These are phyloP conservation scores for Cryoendolithus antarcticus DNA, from an alignment of 2,329 filamentous ascomycete species.

Conservation along the genomic window DNA sequence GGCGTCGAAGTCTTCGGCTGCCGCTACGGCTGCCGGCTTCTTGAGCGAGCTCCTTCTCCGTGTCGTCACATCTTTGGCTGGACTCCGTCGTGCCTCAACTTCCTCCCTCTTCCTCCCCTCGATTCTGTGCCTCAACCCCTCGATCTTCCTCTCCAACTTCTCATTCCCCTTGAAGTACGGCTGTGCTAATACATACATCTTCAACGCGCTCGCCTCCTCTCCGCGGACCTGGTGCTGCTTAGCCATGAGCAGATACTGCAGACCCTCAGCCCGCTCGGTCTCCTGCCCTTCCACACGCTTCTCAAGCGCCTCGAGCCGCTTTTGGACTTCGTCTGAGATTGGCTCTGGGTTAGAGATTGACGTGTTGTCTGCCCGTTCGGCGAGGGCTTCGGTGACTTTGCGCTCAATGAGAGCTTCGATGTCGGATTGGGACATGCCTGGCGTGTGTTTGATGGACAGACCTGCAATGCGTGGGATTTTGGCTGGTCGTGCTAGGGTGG, in stretches of 20 bases:
- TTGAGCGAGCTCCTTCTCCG: too few relatives aligned
- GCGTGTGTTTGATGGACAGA: slow-evolving; percentile 8
- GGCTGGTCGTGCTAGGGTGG: slow-evolving; percentile 27
- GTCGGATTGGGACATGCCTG: slow-evolving; percentile 43
- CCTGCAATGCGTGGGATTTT: slow-evolving; percentile 28
- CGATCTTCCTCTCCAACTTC: slow-evolving; percentile 53
- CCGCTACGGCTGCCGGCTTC: too few relatives aligned
- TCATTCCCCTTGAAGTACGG: slow-evolving; percentile 77
- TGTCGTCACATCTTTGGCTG: too few relatives aligned
- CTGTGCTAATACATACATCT: slow-evolving; percentile 74
- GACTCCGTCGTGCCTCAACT: background rate
- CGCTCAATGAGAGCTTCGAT: slow-evolving; percentile 89
- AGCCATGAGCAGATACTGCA: slow-evolving; percentile 79
- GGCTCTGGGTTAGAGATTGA: slow-evolving; percentile 10
- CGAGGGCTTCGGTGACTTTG: slow-evolving; percentile 80
- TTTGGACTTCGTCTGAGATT: slow-evolving; percentile 66
- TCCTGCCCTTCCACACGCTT: slow-evolving; percentile 60
- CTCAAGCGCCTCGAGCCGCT: slow-evolving; percentile 71
- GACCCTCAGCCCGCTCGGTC: slow-evolving; percentile 70
- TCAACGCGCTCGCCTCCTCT: slow-evolving; percentile 64
- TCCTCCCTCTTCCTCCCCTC: slow-evolving; percentile 26
- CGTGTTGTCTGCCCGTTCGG: slow-evolving; percentile 47
- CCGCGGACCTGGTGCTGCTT: slow-evolving; percentile 79
- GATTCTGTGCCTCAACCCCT: slow-evolving; percentile 39
- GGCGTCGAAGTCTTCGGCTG: slow-evolving; percentile 48